A percentile compares a stretch with the other conserved stretches of the same genome.
Conservation (phyloP, 371 early-diverging fungal species). For the Mucor racemosus region DNA sequence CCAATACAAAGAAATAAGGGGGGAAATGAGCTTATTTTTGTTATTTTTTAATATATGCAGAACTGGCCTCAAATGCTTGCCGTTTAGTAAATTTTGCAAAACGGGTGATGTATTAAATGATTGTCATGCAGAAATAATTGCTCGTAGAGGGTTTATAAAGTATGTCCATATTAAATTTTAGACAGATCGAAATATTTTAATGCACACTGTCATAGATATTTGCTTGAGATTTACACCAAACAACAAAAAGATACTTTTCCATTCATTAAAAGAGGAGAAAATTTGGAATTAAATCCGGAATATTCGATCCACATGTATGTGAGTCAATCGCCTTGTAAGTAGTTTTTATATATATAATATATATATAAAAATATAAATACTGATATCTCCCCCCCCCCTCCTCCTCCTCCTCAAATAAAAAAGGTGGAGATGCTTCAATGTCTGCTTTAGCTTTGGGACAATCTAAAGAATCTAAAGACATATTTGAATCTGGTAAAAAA, state of each 20-base stretch:
- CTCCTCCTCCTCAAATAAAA: too few species aligned
- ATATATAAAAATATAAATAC: not conserved
- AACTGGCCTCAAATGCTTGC: conserved; percentile 86
- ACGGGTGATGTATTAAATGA: conserved; percentile 77
- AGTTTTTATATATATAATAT: too few species aligned
- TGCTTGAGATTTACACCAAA: conserved; percentile 27
- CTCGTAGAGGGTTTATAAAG: conserved; percentile 78
- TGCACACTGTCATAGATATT: conserved; percentile 26
- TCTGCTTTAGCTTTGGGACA: conserved; percentile 58
- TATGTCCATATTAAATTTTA: conserved; percentile 31
- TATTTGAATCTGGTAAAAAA: conserved; percentile 43
- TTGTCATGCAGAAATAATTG: conserved; percentile 85
- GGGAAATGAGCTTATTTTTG: conserved; percentile 7
- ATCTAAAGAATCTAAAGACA: conserved; percentile 50
- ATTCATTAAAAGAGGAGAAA: conserved; percentile 3
- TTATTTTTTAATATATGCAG: conserved; percentile 46
- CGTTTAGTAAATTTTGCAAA: conserved; percentile 60
- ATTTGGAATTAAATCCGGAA: conserved; percentile 21
- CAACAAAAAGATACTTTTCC: not conserved
- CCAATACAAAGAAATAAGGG: not conserved
- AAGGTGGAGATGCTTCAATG: conserved; percentile 84
- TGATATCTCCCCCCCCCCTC: too few species aligned
- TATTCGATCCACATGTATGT: conserved; percentile 73
- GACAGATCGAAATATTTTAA: not conserved
- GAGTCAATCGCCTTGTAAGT: conserved; percentile 77